Percentiles rank a stretch among this genome's conserved stretches.
Evolutionary conservation across 2,329 filamentous ascomycete genomes (phyloP).

Genomic region (Trichoderma breve): DNA sequence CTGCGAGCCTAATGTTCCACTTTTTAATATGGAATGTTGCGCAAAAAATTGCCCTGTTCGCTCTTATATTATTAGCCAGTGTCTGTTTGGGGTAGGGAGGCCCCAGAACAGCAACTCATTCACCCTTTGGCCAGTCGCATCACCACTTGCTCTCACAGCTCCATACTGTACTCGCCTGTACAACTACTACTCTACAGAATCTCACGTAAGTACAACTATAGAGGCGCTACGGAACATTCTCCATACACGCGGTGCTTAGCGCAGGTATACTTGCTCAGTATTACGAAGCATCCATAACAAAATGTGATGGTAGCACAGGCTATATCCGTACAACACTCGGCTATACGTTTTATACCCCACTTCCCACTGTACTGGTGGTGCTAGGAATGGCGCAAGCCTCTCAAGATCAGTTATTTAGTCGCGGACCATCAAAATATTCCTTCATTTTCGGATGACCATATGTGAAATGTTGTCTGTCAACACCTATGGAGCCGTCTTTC

Average conservation of each 20-base stretch:
- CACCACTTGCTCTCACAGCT: not conserved
- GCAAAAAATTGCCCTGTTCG: not conserved
- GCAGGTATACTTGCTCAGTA: not conserved
- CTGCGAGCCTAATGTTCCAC: no score
- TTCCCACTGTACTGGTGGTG: not conserved
- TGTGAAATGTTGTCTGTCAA: not conserved
- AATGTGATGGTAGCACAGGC: not conserved
- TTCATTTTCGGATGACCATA: not conserved
- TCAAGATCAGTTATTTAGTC: not conserved
- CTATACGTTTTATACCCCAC: not conserved
- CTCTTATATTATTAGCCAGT: not conserved
- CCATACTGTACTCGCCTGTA: not conserved
- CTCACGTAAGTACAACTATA: not conserved
- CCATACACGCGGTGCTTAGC: not conserved
- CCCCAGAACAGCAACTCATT: not conserved
- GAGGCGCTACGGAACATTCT: not conserved
- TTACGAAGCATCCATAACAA: not conserved
- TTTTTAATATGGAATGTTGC: no score
- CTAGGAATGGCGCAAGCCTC: not conserved
- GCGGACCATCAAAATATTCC: not conserved
- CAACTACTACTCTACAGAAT: not conserved
- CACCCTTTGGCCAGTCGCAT: not conserved
- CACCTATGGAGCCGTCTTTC: not conserved
- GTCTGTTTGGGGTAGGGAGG: not conserved
- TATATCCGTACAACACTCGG: not conserved